Conservation (phyloP, 345 rosid species). For the Pelargonium nanum region DNA sequence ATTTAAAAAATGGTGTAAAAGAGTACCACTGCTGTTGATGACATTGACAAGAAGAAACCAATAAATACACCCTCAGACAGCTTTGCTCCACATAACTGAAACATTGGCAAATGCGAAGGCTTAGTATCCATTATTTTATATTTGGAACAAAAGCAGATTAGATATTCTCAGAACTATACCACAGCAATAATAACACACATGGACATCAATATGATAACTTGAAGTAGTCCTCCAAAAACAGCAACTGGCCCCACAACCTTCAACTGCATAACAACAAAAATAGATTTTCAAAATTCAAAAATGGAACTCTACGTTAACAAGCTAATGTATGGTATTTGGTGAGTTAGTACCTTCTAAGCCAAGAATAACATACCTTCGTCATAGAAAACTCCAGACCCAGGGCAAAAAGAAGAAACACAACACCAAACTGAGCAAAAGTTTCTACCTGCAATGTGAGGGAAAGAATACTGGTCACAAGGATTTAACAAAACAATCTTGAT, state of each 20-base stretch:
- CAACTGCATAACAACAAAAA: slow-evolving; percentile 47
- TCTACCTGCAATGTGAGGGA: slow-evolving; percentile 45
- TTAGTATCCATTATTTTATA: slow-evolving; percentile 8
- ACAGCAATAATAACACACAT: slow-evolving; percentile 62
- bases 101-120: slow-evolving; percentile 12
- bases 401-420: slow-evolving; percentile 97
- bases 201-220: slow-evolving; percentile 67
- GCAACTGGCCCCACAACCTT: slow-evolving; percentile 97
- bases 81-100: slow-evolving; percentile 91
- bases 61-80: slow-evolving; percentile 93
- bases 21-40: slow-evolving; percentile 93
- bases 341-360: slow-evolving; percentile 4
- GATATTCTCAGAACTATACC: slow-evolving; percentile 29
- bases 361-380: slow-evolving; percentile 55
- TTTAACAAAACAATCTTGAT: not conserved
- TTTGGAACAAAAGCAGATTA: slow-evolving; percentile 9
- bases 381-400: slow-evolving; percentile 94
- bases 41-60: slow-evolving; percentile 92
- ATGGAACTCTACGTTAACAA: not conserved
- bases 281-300: slow-evolving; percentile 9
- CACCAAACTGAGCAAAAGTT: slow-evolving; percentile 96
- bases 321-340: not conserved
- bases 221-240: slow-evolving; percentile 87
- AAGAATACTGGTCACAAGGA: not conserved
- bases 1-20: slow-evolving; percentile 13